phyloP scores from a whole-genome alignment of 148 eudicot species.

The Suaeda aralocaspica region DNA sequence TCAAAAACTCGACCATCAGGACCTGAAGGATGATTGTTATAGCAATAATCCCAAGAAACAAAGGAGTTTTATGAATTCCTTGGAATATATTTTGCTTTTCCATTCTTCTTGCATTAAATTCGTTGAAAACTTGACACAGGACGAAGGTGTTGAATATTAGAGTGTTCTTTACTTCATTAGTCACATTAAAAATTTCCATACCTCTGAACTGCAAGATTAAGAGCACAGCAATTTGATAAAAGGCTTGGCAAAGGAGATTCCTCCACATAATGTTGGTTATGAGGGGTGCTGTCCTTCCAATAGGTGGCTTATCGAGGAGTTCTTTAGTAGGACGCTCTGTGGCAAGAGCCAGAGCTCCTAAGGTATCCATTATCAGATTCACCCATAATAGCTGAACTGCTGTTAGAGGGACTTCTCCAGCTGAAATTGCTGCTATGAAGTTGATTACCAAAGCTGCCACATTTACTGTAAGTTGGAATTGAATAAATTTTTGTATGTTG shows the following conservation, averaged over 20 bases:
- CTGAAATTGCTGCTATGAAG: conserved; percentile 70
- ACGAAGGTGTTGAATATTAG: conserved; percentile 79
- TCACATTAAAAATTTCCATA: conserved; percentile 46
- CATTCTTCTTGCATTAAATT: conserved; percentile 70
- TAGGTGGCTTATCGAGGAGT: conserved; percentile 59
- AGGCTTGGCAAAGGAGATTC: conserved; percentile 61
- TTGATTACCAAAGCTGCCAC: conserved; percentile 78
- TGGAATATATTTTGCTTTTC: conserved; percentile 63
- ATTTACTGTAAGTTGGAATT: conserved; percentile 85
- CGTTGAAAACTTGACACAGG: conserved; percentile 80
- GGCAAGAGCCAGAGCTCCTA: conserved; percentile 83
- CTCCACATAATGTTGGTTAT: conserved; percentile 88
- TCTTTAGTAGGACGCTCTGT: conserved; percentile 71
- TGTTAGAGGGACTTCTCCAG: conserved; percentile 78
- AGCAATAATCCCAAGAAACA: conserved; percentile 65
- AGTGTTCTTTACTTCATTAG: conserved; percentile 49
- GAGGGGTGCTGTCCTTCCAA: conserved; percentile 66
- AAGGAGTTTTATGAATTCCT: conserved; percentile 45
- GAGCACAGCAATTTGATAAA: conserved; percentile 62
- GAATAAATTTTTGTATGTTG: conserved; percentile 81
- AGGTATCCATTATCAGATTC: conserved; percentile 80
- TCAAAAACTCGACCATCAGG: conserved; percentile 77
- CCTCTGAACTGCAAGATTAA: conserved; percentile 68
- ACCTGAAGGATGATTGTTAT: conserved; percentile 63
- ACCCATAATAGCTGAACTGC: conserved; percentile 82